Conservation (phyloP, 208 protist species). For the Vickermania spadyakhi region DNA sequence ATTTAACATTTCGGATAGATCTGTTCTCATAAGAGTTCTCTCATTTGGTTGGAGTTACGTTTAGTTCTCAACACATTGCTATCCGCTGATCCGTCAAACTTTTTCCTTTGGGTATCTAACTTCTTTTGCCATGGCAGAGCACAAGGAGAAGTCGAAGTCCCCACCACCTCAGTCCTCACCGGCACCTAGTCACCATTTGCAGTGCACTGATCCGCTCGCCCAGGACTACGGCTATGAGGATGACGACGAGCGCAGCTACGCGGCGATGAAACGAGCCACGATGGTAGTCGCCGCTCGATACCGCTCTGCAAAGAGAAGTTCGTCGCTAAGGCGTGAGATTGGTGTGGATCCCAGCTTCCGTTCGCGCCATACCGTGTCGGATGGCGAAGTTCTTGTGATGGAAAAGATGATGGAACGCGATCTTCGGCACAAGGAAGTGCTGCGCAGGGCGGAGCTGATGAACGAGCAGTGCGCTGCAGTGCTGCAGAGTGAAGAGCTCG, state of each 20-base stretch:
- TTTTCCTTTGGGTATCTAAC: no score
- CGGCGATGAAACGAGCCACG: constrained; percentile 20
- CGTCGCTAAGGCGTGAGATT: constrained; percentile 14
- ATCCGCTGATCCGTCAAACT: no score
- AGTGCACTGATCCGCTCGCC: no score
- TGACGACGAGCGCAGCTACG: neutral
- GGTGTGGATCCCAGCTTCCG: constrained; percentile 3
- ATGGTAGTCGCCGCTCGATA: constrained; percentile 27
- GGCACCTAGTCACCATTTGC: no score
- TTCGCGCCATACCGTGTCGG: constrained; percentile 17
- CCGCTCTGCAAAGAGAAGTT: constrained; percentile 22
- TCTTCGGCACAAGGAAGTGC: constrained; percentile 23
- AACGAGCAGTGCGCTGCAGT: neutral
- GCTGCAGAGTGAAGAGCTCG: constrained; percentile 28
- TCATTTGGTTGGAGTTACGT: no score
- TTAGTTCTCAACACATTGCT: no score
- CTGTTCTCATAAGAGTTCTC: no score
- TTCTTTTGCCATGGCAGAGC: no score
- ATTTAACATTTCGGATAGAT: no score
- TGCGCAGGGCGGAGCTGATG: constrained; percentile 19
- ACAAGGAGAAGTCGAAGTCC: no score
- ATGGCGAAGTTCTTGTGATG: constrained; percentile 30
- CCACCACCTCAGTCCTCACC: no score
- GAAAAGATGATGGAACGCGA: constrained; percentile 56
- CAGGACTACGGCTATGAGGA: no score